A percentile compares a stretch with the other conserved stretches of the same genome.
These are phyloP conservation scores for Neofusicoccum parvum DNA, from an alignment of 2,329 filamentous ascomycete genomes.

Conservation along the genomic window DNA sequence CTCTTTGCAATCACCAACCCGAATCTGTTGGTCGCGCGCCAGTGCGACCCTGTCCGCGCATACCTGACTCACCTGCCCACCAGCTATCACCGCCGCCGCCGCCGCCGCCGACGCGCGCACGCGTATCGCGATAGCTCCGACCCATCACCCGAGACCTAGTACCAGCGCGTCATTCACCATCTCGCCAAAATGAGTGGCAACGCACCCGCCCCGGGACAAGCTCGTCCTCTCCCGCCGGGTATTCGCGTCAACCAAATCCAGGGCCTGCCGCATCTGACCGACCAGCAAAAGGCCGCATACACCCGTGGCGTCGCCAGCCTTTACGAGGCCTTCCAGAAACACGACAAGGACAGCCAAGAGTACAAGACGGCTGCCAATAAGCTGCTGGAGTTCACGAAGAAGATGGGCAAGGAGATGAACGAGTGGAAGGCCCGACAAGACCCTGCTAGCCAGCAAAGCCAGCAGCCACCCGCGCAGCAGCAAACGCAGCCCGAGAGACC, in stretches of 20 bases:
- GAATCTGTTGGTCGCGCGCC: background rate
- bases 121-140: background rate
- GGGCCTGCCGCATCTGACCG: constrained; percentile 53
- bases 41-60: background rate
- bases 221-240: constrained; percentile 23
- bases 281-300: constrained; percentile 59
- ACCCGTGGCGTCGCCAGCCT: constrained; percentile 55
- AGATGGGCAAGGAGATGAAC: constrained; percentile 20
- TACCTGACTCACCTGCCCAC: background rate
- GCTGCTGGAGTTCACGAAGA: constrained; percentile 44
- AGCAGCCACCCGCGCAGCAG: constrained; percentile 12
- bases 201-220: background rate
- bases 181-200: constrained; percentile 12
- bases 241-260: constrained; percentile 58
- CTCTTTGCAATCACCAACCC: background rate
- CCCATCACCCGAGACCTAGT: background rate
- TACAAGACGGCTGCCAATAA: constrained; percentile 54
- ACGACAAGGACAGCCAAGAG: constrained; percentile 51
- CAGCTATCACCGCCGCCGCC: background rate
- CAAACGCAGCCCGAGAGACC: constrained; percentile 8
- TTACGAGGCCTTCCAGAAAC: constrained; percentile 56
- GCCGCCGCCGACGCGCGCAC: constrained; percentile 3
- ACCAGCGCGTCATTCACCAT: background rate
- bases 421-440: constrained; percentile 28
- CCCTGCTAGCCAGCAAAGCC: constrained; percentile 52